phyloP scores from a whole-genome alignment of 2,329 filamentous ascomycete genomes.

The Rhinocladiella similis region DNA sequence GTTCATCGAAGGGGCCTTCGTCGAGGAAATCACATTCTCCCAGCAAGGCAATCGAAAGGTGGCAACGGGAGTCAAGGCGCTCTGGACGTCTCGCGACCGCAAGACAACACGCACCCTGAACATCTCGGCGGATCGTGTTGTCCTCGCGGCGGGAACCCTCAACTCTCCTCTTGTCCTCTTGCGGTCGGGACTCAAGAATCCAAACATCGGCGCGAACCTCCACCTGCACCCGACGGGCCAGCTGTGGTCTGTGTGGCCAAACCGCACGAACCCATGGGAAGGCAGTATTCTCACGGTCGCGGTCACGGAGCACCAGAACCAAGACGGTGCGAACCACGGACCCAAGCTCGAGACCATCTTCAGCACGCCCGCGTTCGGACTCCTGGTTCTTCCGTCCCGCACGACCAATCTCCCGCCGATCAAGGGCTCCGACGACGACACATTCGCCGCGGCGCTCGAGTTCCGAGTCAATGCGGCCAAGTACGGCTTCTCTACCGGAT shows the following conservation, averaged over 20 bases:
- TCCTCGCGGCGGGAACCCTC: constrained; percentile 75
- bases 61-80: constrained; percentile 71
- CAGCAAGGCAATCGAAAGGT: constrained; percentile 42
- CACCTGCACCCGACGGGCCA: constrained; percentile 70
- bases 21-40: constrained; percentile 67
- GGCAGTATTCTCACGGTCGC: constrained; percentile 76
- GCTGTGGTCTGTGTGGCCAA: constrained; percentile 23
- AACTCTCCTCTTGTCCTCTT: constrained; percentile 74
- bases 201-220: constrained; percentile 78
- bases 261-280: constrained; percentile 42
- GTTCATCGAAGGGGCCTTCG: constrained; percentile 82
- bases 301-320: constrained; percentile 74
- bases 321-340: constrained; percentile 79
- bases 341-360: constrained; percentile 72
- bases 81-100: constrained; percentile 71
- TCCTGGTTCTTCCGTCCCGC: constrained; percentile 58
- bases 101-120: constrained; percentile 62
- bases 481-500: constrained; percentile 67
- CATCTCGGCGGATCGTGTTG: constrained; percentile 76
- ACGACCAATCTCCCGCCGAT: too few relatives aligned
- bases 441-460: constrained; percentile 56
- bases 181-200: constrained; percentile 77
- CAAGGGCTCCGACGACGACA: neutral
- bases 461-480: constrained; percentile 71
- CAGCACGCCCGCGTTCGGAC: constrained; percentile 12